phyloP scores from a whole-genome alignment of 2,329 filamentous ascomycete species.

The Tolypocladium tundrense region DNA sequence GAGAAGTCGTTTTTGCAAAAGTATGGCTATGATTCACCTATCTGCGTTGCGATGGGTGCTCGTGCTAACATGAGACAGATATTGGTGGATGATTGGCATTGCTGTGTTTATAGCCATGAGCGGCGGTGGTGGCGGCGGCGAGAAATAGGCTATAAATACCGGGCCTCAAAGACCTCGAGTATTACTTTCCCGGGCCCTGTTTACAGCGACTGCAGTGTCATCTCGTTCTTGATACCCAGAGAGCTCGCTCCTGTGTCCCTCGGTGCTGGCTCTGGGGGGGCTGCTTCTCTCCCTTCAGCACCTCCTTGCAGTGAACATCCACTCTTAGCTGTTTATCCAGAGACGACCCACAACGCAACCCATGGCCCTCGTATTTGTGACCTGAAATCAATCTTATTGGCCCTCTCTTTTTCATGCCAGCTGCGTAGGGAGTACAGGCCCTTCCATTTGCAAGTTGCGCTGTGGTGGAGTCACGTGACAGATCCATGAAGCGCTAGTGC shows the following conservation, averaged over 20 bases:
- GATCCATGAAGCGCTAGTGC: slow-evolving; percentile 1
- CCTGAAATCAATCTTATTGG: neutral
- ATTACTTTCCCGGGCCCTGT: neutral
- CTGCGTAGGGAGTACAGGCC: neutral
- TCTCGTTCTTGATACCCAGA: neutral
- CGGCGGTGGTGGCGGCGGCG: slow-evolving; percentile 37
- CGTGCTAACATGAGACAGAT: slow-evolving; percentile 36
- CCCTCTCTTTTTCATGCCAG: neutral
- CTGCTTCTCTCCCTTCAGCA: neutral
- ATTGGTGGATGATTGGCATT: slow-evolving; percentile 55
- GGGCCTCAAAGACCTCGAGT: neutral
- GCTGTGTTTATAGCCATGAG: slow-evolving; percentile 42
- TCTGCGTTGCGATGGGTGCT: neutral
- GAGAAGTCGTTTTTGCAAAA: slow-evolving; percentile 60
- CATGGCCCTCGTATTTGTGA: neutral
- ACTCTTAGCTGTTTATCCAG: neutral
- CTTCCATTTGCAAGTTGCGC: no score
- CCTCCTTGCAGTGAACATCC: neutral
- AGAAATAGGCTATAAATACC: slow-evolving; percentile 31
- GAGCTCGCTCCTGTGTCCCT: neutral
- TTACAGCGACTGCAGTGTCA: neutral
- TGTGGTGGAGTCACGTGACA: slow-evolving; percentile 6
- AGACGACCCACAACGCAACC: neutral
- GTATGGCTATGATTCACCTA: slow-evolving; percentile 27
- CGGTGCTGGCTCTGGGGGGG: neutral